phyloP scores from a whole-genome alignment of 164 flowering plant genomes.

The Chimonanthus salicifolius region DNA sequence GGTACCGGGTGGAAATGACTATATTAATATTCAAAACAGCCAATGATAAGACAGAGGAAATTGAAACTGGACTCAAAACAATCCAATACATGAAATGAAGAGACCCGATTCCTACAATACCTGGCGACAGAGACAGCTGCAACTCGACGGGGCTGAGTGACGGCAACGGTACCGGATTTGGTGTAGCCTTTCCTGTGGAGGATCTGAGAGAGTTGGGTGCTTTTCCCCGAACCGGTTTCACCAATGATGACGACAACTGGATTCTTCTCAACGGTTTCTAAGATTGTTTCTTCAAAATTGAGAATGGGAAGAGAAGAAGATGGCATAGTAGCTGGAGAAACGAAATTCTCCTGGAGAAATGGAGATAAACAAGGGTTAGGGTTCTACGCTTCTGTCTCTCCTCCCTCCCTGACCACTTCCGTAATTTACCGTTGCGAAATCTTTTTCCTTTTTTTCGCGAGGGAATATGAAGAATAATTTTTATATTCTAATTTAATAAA shows the following conservation, averaged over 20 bases:
- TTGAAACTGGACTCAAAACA: not conserved
- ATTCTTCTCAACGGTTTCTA: slow-evolving; percentile 62
- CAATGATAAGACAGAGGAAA: not conserved
- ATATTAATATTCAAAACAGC: too few relatives aligned
- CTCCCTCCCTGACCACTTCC: not conserved
- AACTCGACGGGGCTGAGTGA: slow-evolving; percentile 96
- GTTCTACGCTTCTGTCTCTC: not conserved
- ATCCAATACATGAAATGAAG: not conserved
- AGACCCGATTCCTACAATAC: slow-evolving; percentile 15
- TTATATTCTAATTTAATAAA: too few relatives aligned
- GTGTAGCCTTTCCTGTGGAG: slow-evolving; percentile 72
- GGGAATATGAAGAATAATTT: too few relatives aligned
- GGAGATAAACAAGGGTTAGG: not conserved
- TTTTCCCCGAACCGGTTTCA: slow-evolving; percentile 97
- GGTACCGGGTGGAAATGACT: too few relatives aligned
- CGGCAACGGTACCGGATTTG: slow-evolving; percentile 42
- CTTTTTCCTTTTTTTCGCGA: too few relatives aligned
- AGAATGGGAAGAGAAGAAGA: slow-evolving; percentile 27
- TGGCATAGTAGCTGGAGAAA: not conserved
- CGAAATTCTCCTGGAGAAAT: not conserved
- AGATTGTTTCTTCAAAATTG: slow-evolving; percentile 78
- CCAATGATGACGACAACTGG: slow-evolving; percentile 82
- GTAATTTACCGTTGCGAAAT: too few relatives aligned
- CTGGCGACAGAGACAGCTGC: slow-evolving; percentile 95
- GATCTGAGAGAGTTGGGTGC: slow-evolving; percentile 97